Evolutionary conservation across 257 asterid genomes (phyloP), one percentile per base, ranked within the genome.

Genomic region (Leonotis leonurus): DNA sequence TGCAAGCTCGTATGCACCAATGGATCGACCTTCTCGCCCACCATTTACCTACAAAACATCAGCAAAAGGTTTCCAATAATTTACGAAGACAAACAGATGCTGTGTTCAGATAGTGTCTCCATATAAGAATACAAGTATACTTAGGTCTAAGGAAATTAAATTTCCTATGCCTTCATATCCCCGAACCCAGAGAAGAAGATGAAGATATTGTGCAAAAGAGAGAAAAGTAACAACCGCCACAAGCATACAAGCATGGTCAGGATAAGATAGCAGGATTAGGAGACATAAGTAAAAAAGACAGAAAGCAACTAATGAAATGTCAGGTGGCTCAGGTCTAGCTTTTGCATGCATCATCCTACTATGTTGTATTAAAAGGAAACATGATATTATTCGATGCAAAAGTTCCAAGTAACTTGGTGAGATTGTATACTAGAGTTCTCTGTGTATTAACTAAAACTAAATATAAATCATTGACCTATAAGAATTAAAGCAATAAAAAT

Each of bases 1-100:
- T 18, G 97, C 93, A 80, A 92, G 99, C 79, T 92, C 99, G 73
- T 84, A 92, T 22, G 97, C 99, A 61, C 99, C 99, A 56, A 89
- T 89, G 67, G 87, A 87, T 41, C 96, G 87, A 68, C 97, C 96
- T 78, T 89, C 97, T 54, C 99, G 81, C 43, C 99, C 99, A 55
- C 99, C 99, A 65, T 75, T 89, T 69, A 89, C 98, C 97, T 88
- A 62, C 37, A 61, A 44, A 70, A 25, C 36, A 18, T 35, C 48
- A 65, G 44, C 22, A 43, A 46, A 46, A 12, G 1, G 44, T 14
- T 26, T 56, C 13, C 36, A 73, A 40, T 35, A 11, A 20, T 18
- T 39, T 48, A 64, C 2, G 17, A 52, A 37, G 24, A 22, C 8
- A n/a, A 5, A 21, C 39, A 56, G 33, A 50, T 21, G 25, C 26